A percentile compares a stretch with the other conserved stretches of the same genome.
Evolutionary conservation across 2,329 filamentous ascomycete species (phyloP).

Genomic region (Zopfia rhizophila): DNA sequence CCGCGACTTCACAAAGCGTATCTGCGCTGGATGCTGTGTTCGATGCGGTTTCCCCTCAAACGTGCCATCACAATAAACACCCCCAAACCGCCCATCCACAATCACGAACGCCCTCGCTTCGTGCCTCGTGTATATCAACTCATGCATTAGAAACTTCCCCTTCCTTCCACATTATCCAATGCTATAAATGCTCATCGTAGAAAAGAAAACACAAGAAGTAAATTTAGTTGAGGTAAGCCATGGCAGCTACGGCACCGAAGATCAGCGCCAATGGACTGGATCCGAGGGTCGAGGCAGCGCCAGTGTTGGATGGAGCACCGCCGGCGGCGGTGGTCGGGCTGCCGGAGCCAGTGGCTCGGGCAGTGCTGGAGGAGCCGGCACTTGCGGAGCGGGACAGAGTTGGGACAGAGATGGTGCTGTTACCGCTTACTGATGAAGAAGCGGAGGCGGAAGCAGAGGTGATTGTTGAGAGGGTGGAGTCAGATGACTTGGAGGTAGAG

Average conservation of each 20-base stretch:
- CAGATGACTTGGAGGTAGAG: background rate
- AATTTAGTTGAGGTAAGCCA: slow-evolving; percentile 53
- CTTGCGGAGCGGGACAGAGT: slow-evolving; percentile 31
- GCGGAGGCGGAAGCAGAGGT: slow-evolving; percentile 12
- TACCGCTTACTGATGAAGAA: slow-evolving; percentile 29
- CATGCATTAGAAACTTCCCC: slow-evolving; percentile 8
- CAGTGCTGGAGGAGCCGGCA: slow-evolving; percentile 28
- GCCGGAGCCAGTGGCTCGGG: slow-evolving; percentile 24
- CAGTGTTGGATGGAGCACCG: slow-evolving; percentile 34
- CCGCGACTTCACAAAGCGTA: background rate
- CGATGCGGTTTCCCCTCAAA: too few species aligned
- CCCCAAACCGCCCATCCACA: background rate
- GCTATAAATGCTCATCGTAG: slow-evolving; percentile 25
- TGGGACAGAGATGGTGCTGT: slow-evolving; percentile 41
- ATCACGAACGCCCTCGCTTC: slow-evolving; percentile 6
- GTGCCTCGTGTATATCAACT: too few species aligned
- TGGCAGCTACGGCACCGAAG: slow-evolving; percentile 53
- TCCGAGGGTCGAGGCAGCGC: slow-evolving; percentile 40
- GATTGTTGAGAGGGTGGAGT: slow-evolving; percentile 2
- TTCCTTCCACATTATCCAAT: slow-evolving; percentile 27
- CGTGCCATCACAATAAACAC: background rate
- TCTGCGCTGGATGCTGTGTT: background rate
- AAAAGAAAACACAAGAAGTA: slow-evolving; percentile 17
- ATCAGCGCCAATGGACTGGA: slow-evolving; percentile 53
- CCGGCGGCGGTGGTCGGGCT: slow-evolving; percentile 27